Evolutionary conservation across 192 early-diverging fungal species (phyloP).

Genomic region (Coemansia sp.): DNA sequence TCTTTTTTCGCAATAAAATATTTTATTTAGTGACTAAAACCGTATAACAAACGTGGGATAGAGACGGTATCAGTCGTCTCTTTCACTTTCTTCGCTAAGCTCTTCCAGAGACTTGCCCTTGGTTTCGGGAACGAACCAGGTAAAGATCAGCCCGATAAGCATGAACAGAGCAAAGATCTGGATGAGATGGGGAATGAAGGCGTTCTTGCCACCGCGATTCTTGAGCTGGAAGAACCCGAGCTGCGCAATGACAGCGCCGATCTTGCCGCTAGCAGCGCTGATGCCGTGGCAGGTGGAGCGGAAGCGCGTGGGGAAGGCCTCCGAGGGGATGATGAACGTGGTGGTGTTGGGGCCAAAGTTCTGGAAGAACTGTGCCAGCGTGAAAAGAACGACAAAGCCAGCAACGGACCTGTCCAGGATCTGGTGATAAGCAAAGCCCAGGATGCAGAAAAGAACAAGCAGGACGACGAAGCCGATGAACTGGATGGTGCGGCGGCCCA

Average conservation of each 20-base stretch:
- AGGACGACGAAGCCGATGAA: slow-evolving; percentile 79
- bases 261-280: slow-evolving; percentile 71
- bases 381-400: slow-evolving; percentile 62
- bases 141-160: slow-evolving; percentile 58
- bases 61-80: slow-evolving; percentile 5
- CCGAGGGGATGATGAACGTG: slow-evolving; percentile 76
- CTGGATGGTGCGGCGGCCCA: slow-evolving; percentile 88
- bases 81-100: slow-evolving; percentile 18
- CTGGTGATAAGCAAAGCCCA: slow-evolving; percentile 67
- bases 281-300: slow-evolving; percentile 78
- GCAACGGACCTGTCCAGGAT: slow-evolving; percentile 57
- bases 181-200: slow-evolving; percentile 59
- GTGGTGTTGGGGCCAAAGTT: slow-evolving; percentile 96
- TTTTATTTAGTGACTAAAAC: too few species aligned
- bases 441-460: slow-evolving; percentile 71
- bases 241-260: slow-evolving; percentile 70
- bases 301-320: slow-evolving; percentile 78
- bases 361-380: slow-evolving; percentile 73
- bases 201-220: slow-evolving; percentile 62
- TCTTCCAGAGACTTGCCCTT: slow-evolving; percentile 30
- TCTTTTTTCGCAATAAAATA: too few species aligned
- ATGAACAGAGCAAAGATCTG: slow-evolving; percentile 68
- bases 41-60: too few species aligned
- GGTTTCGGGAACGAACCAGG: slow-evolving; percentile 30
- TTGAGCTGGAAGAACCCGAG: slow-evolving; percentile 67